Percentiles rank a stretch among this genome's conserved stretches.
Evolutionary conservation across 129 eudicot genomes (phyloP).

Genomic region (Rutidosis leptorrhynchoides): DNA sequence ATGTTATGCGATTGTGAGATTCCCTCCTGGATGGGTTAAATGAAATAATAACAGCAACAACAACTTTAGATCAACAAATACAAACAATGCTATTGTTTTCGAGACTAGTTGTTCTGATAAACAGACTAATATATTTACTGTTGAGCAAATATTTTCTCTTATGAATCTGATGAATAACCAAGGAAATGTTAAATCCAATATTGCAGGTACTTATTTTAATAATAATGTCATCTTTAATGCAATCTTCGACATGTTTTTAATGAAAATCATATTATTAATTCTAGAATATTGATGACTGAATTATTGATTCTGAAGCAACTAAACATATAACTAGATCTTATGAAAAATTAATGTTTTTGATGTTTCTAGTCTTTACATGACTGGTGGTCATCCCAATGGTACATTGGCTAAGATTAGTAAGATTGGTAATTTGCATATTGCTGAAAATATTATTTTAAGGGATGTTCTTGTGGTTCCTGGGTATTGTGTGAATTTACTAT

Average conservation of each 20-base stretch:
- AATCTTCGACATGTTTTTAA: background rate
- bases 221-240: background rate
- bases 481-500: background rate
- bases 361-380: no score
- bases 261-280: background rate
- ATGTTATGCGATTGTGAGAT: background rate
- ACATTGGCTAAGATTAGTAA: no score
- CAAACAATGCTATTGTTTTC: no score
- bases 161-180: background rate
- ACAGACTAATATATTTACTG: background rate
- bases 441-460: background rate
- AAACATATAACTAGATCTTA: no score
- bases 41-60: no score
- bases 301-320: background rate
- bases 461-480: background rate
- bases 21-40: no score
- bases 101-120: no score
- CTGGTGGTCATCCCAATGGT: no score
- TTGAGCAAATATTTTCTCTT: background rate
- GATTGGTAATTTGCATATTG: no score
- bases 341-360: no score
- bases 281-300: background rate
- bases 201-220: background rate
- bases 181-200: background rate
- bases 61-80: no score